Evolutionary conservation across 768 basidiomycete genomes (phyloP).

Genomic region (Kwoniella botswanensis): DNA sequence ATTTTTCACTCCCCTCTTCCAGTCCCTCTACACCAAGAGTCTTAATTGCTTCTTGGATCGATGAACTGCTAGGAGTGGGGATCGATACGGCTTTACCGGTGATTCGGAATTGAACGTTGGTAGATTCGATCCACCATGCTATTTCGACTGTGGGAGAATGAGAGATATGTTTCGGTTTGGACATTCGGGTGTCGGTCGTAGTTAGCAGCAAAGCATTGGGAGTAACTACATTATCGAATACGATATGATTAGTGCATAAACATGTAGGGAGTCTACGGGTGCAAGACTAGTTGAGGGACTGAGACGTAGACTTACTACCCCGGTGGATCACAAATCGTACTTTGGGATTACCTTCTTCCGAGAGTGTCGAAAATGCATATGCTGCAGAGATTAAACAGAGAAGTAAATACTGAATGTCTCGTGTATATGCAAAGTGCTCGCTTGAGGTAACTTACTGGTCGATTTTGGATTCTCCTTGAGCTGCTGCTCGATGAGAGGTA

Average conservation of each 20-base stretch:
- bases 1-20: constrained; percentile 40
- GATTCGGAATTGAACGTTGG: constrained; percentile 54
- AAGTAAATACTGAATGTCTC: too few relatives aligned
- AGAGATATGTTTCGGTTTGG: constrained; percentile 48
- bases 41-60: constrained; percentile 19
- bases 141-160: constrained; percentile 43
- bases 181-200: constrained; percentile 56
- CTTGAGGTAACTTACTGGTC: constrained; percentile 32
- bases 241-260: not conserved
- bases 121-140: constrained; percentile 55
- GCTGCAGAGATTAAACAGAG: constrained; percentile 19
- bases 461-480: constrained; percentile 44
- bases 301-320: constrained; percentile 33
- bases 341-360: constrained; percentile 43
- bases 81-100: constrained; percentile 46
- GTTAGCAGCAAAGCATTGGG: constrained; percentile 42
- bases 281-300: too few relatives aligned
- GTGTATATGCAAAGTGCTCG: not conserved
- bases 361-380: constrained; percentile 47
- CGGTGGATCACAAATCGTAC: constrained; percentile 55
- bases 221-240: constrained; percentile 36
- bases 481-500: constrained; percentile 35
- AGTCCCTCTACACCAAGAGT: constrained; percentile 35
- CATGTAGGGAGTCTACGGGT: too few relatives aligned
- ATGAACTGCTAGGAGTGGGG: constrained; percentile 15